These are phyloP conservation scores for Tilletiopsis washingtonensis DNA, from an alignment of 1,284 basidiomycete species.

Conservation along the genomic window DNA sequence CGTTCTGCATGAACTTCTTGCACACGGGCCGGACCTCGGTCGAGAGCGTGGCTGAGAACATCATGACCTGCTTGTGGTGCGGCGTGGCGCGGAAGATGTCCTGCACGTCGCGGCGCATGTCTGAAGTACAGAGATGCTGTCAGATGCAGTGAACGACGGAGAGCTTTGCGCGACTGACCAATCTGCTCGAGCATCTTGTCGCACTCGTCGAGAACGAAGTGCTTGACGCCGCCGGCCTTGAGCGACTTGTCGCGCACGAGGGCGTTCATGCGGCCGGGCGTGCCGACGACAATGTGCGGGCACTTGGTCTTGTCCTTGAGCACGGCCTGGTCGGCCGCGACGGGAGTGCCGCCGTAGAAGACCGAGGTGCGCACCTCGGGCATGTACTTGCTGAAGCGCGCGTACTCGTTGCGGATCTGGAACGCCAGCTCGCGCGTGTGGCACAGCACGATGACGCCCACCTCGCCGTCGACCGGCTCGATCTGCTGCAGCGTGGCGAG, in stretches of 20 bases:
- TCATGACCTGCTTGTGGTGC: conserved; percentile 99
- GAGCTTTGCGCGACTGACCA: conserved; percentile 66
- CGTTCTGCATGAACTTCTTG: conserved; percentile 99
- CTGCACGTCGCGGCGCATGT: conserved; percentile 99
- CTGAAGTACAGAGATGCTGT: conserved; percentile 51
- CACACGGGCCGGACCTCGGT: conserved; percentile 96
- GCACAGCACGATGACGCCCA: conserved; percentile 93
- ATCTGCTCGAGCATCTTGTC: conserved; percentile 99
- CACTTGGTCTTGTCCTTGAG: conserved; percentile 95
- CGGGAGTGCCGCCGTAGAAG: conserved; percentile 94
- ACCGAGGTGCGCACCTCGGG: conserved; percentile 94
- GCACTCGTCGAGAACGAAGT: conserved; percentile 99
- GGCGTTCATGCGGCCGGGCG: conserved; percentile 62
- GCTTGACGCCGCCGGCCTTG: conserved; percentile 51
- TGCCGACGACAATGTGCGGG: conserved; percentile 97
- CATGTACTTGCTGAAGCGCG: conserved; percentile 99
- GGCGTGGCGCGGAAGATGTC: conserved; percentile 99
- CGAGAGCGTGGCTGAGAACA: conserved; percentile 97
- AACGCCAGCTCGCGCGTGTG: conserved; percentile 98
- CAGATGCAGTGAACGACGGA: neutral
- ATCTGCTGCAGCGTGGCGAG: conserved; percentile 95
- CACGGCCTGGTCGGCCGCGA: conserved; percentile 85
- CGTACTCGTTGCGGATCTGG: conserved; percentile 99
- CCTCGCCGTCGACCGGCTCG: conserved; percentile 95
- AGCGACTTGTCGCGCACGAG: conserved; percentile 45